Base-by-base conservation (phyloP, 2,329 filamentous ascomycete genomes). In the Sclerotinia glacialis region DNA sequence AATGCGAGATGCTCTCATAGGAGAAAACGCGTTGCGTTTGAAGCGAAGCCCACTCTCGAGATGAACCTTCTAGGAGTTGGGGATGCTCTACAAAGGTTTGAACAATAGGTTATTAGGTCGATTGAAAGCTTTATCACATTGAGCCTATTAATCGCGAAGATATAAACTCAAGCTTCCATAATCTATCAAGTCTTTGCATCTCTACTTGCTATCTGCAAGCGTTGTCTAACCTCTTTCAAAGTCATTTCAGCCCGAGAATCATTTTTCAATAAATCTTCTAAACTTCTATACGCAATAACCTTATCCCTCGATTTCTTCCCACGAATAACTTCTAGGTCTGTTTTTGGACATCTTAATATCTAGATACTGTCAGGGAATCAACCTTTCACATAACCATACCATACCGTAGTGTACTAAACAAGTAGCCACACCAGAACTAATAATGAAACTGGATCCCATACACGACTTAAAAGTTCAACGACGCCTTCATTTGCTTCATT, bases 401-500 rank as follows among this genome's bases (percentile, higher is more conserved):
- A n/a, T n/a, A n/a, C n/a, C n/a, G n/a, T n/a, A n/a, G n/a, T 9
- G 18, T 34, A 18, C 14, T 9, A 11, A 40, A 34, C 31, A 31
- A 40, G 40, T 18, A 16, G 44, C 11, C 18, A 42, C 50, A 52
- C 18, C n/a, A 34, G 5, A 54, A 62, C 42, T n/a, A 28, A 31
- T 14, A 26, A 42, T 49, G 49, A 21, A 54, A 52, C 67, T 5
- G 2, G 44, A 46, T 11, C 53, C 2, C 77, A 69, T 71, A 87
- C 86, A 73, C 85, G 79, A 69, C 88, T 87, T 65, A 92, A 78
- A 5, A 91, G 77, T 47, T 83, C 80, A 59, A 86, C 78, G 2
- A 90, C 86, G 5, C 89, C 88, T 73, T 83, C 84, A 74, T 92
- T 92, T 6, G 89, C 85, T 74, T 90, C 86, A 18, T 88, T 88